Evolutionary conservation across 352 stramenopile species (phyloP).

Genomic region (Phytophthora tubulina): DNA sequence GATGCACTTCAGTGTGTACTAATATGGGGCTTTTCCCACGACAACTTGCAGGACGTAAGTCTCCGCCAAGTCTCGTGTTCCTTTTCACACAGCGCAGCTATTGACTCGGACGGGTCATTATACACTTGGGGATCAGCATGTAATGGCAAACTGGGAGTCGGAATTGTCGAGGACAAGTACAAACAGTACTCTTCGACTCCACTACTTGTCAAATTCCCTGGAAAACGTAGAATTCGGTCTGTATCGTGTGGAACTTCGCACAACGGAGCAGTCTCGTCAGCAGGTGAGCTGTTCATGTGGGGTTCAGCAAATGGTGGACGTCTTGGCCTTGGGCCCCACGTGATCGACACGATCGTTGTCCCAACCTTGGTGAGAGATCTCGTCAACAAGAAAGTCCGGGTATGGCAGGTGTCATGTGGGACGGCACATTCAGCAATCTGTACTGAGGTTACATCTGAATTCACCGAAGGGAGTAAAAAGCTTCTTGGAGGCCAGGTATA

Average conservation of each 20-base stretch:
- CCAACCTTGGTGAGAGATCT: constrained; percentile 90
- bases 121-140: constrained; percentile 91
- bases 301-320: constrained; percentile 93
- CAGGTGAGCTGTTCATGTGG: constrained; percentile 89
- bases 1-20: not conserved
- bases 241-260: constrained; percentile 93
- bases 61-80: constrained; percentile 71
- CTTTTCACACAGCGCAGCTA: constrained; percentile 90
- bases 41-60: constrained; percentile 41
- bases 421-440: constrained; percentile 84
- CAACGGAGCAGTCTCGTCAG: constrained; percentile 72
- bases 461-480: constrained; percentile 62
- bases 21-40: not conserved
- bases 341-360: constrained; percentile 71
- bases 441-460: constrained; percentile 74
- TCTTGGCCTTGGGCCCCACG: constrained; percentile 84
- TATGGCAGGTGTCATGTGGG: constrained; percentile 82
- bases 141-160: constrained; percentile 91
- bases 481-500: constrained; percentile 88
- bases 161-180: constrained; percentile 77
- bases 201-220: constrained; percentile 73
- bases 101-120: constrained; percentile 76
- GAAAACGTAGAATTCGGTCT: constrained; percentile 65
- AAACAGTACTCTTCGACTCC: constrained; percentile 86
- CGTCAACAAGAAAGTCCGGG: constrained; percentile 62